Conservation (phyloP, 768 basidiomycete genomes). For the Punctularia strigosozonata region DNA sequence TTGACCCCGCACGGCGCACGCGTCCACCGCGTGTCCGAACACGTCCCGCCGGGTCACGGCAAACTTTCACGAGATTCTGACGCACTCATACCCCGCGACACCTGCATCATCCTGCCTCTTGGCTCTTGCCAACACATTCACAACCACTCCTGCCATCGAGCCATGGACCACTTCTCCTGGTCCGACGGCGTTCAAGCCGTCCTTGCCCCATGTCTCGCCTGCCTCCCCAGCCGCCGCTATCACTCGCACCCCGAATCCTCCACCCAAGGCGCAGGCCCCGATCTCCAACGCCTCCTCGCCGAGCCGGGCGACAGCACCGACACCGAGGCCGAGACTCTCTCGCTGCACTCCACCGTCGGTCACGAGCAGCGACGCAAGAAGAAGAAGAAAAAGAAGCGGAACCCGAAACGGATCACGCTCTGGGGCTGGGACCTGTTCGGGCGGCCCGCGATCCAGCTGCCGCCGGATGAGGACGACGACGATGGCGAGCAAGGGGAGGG, state of each 20-base stretch:
- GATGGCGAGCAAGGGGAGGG: not conserved
- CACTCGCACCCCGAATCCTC: conserved; percentile 12
- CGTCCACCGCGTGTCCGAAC: too few relatives aligned
- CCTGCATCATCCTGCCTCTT: too few relatives aligned
- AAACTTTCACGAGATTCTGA: too few relatives aligned
- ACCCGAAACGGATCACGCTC: conserved; percentile 33
- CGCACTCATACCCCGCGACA: too few relatives aligned
- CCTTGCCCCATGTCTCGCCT: conserved; percentile 47
- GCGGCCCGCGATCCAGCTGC: conserved; percentile 45
- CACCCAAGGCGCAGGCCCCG: conserved; percentile 21
- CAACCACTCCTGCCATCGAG: too few relatives aligned
- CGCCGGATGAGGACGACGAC: conserved; percentile 34
- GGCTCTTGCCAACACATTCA: too few relatives aligned
- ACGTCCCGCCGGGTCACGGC: too few relatives aligned
- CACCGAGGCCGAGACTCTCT: conserved; percentile 49
- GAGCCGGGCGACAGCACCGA: conserved; percentile 31
- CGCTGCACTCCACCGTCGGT: conserved; percentile 54
- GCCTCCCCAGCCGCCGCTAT: conserved; percentile 21
- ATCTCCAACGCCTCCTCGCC: conserved; percentile 39
- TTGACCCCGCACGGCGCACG: too few relatives aligned
- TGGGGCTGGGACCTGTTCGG: conserved; percentile 65
- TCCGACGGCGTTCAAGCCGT: conserved; percentile 48
- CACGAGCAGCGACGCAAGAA: conserved; percentile 18
- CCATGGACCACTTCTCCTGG: conserved; percentile 46
- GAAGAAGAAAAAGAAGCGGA: conserved; percentile 20